Evolutionary conservation across 2,329 filamentous ascomycete genomes (phyloP).

Genomic region (Nemania sp.): DNA sequence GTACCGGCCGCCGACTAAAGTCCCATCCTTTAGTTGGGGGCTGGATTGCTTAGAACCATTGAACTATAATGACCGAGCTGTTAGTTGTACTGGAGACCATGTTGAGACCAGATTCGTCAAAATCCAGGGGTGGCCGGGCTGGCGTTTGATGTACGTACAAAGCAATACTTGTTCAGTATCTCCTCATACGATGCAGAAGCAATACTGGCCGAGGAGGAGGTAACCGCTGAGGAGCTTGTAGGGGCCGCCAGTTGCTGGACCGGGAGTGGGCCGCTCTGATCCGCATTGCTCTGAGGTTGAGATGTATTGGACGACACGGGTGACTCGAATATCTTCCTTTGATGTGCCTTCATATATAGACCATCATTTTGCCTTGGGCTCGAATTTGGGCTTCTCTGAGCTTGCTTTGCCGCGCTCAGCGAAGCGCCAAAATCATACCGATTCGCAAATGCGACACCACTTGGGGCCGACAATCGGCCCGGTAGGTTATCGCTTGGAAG

Average conservation of each 20-base stretch:
- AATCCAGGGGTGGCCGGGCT: conserved; percentile 25
- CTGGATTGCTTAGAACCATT: conserved; percentile 60
- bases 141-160: conserved; percentile 74
- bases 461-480: conserved; percentile 56
- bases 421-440: conserved; percentile 97
- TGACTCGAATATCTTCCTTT: conserved; percentile 40
- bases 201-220: conserved; percentile 58
- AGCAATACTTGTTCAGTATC: conserved; percentile 98
- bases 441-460: conserved; percentile 80
- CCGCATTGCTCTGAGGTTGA: conserved; percentile 5
- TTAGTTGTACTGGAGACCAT: conserved; percentile 31
- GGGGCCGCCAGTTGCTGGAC: conserved; percentile 13
- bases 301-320: conserved; percentile 23
- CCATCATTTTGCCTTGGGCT: conserved; percentile 54
- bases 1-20: conserved; percentile 47
- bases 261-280: conserved; percentile 7
- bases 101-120: conserved; percentile 11
- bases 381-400: conserved; percentile 61
- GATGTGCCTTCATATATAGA: conserved; percentile 59
- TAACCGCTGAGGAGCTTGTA: conserved; percentile 49
- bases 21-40: conserved; percentile 54
- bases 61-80: conserved; percentile 51
- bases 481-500: conserved; percentile 65
- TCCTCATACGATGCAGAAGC: conserved; percentile 93
- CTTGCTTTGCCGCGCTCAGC: conserved; percentile 77